These are phyloP conservation scores for Cyclostephanos tholiformis DNA, from an alignment of 108 stramenopile species.

Conservation along the genomic window DNA sequence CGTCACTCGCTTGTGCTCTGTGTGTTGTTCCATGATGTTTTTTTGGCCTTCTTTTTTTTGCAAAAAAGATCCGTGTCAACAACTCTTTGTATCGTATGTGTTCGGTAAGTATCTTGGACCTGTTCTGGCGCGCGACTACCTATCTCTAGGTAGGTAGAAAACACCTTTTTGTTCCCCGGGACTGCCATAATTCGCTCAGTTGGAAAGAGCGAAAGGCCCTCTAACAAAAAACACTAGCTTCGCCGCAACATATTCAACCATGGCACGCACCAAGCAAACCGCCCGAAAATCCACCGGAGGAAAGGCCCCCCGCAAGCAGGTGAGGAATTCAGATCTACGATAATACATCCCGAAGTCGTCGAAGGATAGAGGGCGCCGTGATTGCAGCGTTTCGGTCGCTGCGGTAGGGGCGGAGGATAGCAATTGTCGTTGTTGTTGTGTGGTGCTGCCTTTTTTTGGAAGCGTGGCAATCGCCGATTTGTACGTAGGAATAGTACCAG, in stretches of 20 bases:
- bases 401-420: not conserved
- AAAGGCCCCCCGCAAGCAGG: too few relatives aligned
- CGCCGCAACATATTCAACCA: conserved; percentile 37
- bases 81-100: too few relatives aligned
- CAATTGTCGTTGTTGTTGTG: not conserved
- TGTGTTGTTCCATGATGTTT: too few relatives aligned
- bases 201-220: conserved; percentile 1
- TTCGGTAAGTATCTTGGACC: not conserved
- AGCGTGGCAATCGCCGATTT: conserved; percentile 21
- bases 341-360: not conserved
- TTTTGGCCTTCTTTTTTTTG: too few relatives aligned
- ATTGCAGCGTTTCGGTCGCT: conserved; percentile 2
- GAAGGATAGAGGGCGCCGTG: too few relatives aligned
- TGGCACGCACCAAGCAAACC: conserved; percentile 99
- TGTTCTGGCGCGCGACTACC: conserved; percentile 1
- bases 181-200: conserved; percentile 5
- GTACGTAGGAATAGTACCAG: conserved; percentile 2
- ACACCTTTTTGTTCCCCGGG: too few relatives aligned
- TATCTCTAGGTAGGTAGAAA: too few relatives aligned
- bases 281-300: too few relatives aligned
- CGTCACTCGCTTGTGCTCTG: too few relatives aligned
- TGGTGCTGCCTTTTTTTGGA: conserved; percentile 41
- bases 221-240: conserved; percentile 35
- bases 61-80: too few relatives aligned
- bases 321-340: conserved; percentile 17